Percentiles rank a stretch among this genome's conserved stretches.
phyloP scores from a whole-genome alignment of 1,284 basidiomycete genomes.

The Sporisorium iseilematis-ciliati region DNA sequence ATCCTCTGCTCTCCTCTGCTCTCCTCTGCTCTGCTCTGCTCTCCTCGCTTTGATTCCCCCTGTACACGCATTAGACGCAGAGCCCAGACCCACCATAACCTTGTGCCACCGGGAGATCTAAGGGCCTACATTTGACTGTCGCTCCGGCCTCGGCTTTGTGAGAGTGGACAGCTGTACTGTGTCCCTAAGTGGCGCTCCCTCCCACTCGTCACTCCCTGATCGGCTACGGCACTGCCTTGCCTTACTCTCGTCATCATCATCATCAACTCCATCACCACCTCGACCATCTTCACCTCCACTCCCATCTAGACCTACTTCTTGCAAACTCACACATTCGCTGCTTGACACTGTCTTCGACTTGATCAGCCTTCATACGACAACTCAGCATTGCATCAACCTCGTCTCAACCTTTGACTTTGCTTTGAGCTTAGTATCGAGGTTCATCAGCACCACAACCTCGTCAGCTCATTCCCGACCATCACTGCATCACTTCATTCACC shows the following conservation, averaged over 20 bases:
- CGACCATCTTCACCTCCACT: too few species aligned
- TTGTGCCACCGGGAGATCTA: neutral
- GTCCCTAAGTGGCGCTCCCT: constrained; percentile 2
- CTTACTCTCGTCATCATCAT: neutral
- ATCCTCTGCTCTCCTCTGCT: neutral
- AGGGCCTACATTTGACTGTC: neutral
- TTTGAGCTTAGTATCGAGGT: neutral
- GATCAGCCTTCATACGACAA: neutral
- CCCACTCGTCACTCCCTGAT: neutral
- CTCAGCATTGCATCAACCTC: too few species aligned
- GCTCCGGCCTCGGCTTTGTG: neutral
- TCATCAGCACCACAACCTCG: neutral
- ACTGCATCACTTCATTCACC: neutral
- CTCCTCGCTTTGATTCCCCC: neutral
- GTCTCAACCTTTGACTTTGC: too few species aligned
- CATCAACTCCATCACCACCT: neutral
- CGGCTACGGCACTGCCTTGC: neutral
- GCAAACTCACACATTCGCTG: neutral
- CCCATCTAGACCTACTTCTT: neutral
- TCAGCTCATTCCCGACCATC: neutral
- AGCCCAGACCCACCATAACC: constrained; percentile 4
- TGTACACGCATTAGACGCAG: neutral
- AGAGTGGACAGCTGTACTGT: too few species aligned
- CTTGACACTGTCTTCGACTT: neutral
- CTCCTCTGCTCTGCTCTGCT: too few species aligned